Conservation (phyloP, 202 grass and related monocot species). For the Hordeum pubiflorum region DNA sequence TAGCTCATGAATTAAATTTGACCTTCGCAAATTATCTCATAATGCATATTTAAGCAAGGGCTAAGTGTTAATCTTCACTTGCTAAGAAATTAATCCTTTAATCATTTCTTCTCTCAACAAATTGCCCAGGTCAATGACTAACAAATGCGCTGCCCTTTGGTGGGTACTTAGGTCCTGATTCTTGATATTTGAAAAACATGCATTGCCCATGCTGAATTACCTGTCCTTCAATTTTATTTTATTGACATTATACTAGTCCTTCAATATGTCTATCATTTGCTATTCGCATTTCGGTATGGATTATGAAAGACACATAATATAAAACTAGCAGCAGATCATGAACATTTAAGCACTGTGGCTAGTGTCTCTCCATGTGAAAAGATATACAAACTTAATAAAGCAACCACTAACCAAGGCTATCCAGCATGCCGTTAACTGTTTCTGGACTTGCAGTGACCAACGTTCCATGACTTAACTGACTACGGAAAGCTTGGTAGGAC, state of each 20-base stretch:
- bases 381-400: slow-evolving; percentile 6
- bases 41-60: neutral
- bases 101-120: neutral
- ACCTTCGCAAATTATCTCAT: neutral
- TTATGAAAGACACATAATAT: neutral
- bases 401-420: slow-evolving; percentile 59
- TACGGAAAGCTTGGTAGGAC: slow-evolving; percentile 80
- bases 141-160: neutral
- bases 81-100: neutral
- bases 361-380: neutral
- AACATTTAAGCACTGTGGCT: neutral
- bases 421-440: slow-evolving; percentile 88
- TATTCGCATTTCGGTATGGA: neutral
- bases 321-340: neutral
- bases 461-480: slow-evolving; percentile 73
- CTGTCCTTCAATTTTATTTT: neutral
- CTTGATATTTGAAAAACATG: neutral
- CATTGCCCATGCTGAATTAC: neutral
- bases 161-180: neutral
- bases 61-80: neutral
- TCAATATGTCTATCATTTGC: neutral
- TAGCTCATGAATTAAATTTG: neutral
- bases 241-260: neutral
- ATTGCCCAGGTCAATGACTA: neutral
- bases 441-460: slow-evolving; percentile 82